phyloP scores from a whole-genome alignment of 1,284 basidiomycete species.

The Gomphus sp. region DNA sequence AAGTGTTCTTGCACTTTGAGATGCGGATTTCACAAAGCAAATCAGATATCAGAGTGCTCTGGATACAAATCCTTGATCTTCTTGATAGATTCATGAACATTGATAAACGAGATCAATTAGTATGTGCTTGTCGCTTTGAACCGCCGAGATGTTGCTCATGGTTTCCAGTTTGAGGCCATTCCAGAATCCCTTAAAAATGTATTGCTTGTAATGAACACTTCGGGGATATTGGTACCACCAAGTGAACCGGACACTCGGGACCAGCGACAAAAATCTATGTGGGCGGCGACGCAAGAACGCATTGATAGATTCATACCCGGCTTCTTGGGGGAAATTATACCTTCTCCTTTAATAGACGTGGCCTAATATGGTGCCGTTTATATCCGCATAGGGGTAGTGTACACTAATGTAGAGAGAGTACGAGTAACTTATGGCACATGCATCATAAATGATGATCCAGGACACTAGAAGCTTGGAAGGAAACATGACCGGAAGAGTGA shows the following conservation, averaged over 20 bases:
- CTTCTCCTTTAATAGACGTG: slow-evolving; percentile 25
- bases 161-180: slow-evolving; percentile 79
- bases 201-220: slow-evolving; percentile 91
- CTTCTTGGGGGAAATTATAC: slow-evolving; percentile 70
- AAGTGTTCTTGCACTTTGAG: slow-evolving; percentile 92
- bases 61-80: slow-evolving; percentile 89
- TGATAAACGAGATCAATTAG: slow-evolving; percentile 79
- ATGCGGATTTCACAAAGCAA: slow-evolving; percentile 60
- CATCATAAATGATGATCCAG: background rate
- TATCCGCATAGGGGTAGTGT: background rate
- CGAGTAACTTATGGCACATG: background rate
- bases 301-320: slow-evolving; percentile 86
- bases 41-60: slow-evolving; percentile 68
- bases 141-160: slow-evolving; percentile 1
- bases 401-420: slow-evolving; percentile 1
- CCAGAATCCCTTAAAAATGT: slow-evolving; percentile 97
- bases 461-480: background rate
- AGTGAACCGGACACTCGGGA: slow-evolving; percentile 45
- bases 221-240: slow-evolving; percentile 72
- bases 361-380: background rate
- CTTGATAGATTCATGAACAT: slow-evolving; percentile 85
- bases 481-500: background rate
- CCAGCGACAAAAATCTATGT: slow-evolving; percentile 66
- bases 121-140: slow-evolving; percentile 31
- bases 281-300: slow-evolving; percentile 76